A percentile compares a stretch with the other conserved stretches of the same genome.
phyloP scores from a whole-genome alignment of 768 basidiomycete species.

The Trametes cingulata region DNA sequence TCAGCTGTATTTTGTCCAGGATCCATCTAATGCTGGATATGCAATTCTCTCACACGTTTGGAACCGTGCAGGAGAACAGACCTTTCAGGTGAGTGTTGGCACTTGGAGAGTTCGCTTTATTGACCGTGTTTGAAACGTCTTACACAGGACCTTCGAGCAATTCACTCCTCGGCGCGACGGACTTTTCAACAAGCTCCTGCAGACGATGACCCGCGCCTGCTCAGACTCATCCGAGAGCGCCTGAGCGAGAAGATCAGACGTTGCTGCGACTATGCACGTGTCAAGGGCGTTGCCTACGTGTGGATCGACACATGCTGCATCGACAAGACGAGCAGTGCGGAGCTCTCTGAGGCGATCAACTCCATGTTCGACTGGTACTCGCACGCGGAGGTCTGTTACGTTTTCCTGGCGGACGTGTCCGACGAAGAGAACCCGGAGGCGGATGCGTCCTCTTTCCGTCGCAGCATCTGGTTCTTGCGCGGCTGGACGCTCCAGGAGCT shows the following conservation, averaged over 20 bases:
- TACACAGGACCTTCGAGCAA: not conserved
- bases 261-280: conserved; percentile 7
- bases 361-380: conserved; percentile 18
- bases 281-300: not conserved
- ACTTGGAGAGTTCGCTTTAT: no score
- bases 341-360: conserved; percentile 21
- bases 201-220: no score
- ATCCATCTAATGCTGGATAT: conserved; percentile 2
- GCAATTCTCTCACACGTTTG: conserved; percentile 21
- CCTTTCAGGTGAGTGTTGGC: conserved; percentile 4
- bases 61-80: conserved; percentile 8
- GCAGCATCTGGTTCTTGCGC: conserved; percentile 10
- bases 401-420: conserved; percentile 8
- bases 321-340: conserved; percentile 21
- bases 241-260: conserved; percentile 9
- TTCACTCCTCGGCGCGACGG: not conserved
- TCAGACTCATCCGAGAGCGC: not conserved
- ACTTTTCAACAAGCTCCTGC: not conserved
- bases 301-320: conserved; percentile 19
- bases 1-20: conserved; percentile 2
- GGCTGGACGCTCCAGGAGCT: conserved; percentile 15
- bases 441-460: conserved; percentile 5
- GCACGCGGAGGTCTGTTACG: conserved; percentile 8
- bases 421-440: not conserved
- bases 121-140: no score